phyloP scores from a whole-genome alignment of 495 filamentous ascomycete genomes.

The Pyrenula massariospora region DNA sequence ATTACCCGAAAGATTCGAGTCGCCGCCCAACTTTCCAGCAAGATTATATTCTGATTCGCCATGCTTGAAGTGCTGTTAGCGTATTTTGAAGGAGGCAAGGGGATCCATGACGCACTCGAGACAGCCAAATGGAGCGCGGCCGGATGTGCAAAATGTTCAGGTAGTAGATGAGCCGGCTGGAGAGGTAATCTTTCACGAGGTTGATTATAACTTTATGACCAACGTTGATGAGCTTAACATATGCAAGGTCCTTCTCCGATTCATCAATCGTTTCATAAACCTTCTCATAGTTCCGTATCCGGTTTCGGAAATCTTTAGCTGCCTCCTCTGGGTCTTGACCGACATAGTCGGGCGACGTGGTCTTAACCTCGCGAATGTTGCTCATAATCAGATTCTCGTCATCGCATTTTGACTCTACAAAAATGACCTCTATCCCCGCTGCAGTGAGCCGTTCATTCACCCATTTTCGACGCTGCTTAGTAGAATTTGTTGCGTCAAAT shows the following conservation, averaged over 20 bases:
- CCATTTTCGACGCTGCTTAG: conserved; percentile 80
- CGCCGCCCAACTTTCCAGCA: conserved; percentile 77
- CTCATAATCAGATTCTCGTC: conserved; percentile 89
- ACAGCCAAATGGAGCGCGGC: conserved; percentile 95
- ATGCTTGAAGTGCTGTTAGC: conserved; percentile 43
- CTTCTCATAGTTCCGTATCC: conserved; percentile 93
- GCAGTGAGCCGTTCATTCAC: conserved; percentile 62
- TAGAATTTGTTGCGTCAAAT: conserved; percentile 91
- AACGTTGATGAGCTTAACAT: conserved; percentile 95
- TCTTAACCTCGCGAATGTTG: conserved; percentile 97
- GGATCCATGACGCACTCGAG: conserved; percentile 50
- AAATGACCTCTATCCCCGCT: conserved; percentile 77
- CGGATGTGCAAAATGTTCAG: conserved; percentile 97
- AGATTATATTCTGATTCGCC: conserved; percentile 92
- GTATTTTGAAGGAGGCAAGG: not conserved
- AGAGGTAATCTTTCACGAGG: conserved; percentile 89
- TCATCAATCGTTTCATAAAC: conserved; percentile 87
- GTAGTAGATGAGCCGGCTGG: conserved; percentile 92
- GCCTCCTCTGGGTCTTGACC: conserved; percentile 89
- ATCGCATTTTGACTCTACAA: conserved; percentile 93
- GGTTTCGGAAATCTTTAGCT: conserved; percentile 80
- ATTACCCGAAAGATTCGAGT: conserved; percentile 74
- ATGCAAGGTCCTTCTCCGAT: conserved; percentile 74
- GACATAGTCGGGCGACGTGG: conserved; percentile 84
- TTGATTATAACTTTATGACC: conserved; percentile 94